phyloP scores from a whole-genome alignment of 208 protist genomes.

The Trypanosoma cruzi region DNA sequence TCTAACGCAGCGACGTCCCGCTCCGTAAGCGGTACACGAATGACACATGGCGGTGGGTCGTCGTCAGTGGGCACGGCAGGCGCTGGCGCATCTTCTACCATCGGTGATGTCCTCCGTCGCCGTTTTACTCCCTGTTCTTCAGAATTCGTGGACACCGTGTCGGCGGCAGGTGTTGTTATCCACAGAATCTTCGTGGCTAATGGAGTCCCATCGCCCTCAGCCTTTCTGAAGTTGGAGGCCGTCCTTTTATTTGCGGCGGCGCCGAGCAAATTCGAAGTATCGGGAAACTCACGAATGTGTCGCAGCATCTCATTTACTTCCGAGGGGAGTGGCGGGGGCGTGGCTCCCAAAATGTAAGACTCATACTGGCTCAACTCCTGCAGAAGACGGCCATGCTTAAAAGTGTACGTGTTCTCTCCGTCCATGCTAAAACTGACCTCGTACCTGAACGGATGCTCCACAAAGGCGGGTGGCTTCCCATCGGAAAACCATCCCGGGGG shows the following conservation, averaged over 20 bases:
- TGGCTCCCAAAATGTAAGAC: slow-evolving; percentile 57
- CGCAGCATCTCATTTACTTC: slow-evolving; percentile 42
- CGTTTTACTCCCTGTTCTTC: slow-evolving; percentile 34
- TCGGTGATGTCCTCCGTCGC: slow-evolving; percentile 29
- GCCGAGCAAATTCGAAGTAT: slow-evolving; percentile 5
- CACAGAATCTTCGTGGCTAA: slow-evolving; percentile 31
- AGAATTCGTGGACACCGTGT: not conserved
- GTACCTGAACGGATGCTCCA: slow-evolving; percentile 34
- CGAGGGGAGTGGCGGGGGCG: slow-evolving; percentile 35
- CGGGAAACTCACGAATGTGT: slow-evolving; percentile 63
- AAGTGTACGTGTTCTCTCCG: slow-evolving; percentile 26
- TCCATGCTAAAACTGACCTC: slow-evolving; percentile 27
- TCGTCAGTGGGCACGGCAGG: slow-evolving; percentile 46
- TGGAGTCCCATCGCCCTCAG: not conserved
- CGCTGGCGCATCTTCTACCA: slow-evolving; percentile 29
- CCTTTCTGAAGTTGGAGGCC: slow-evolving; percentile 12
- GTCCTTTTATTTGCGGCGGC: slow-evolving; percentile 11
- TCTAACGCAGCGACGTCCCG: slow-evolving; percentile 54
- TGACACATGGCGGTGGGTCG: slow-evolving; percentile 64
- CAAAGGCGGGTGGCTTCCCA: slow-evolving; percentile 21
- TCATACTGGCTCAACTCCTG: slow-evolving; percentile 47
- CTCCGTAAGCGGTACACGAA: slow-evolving; percentile 70
- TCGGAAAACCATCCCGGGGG: slow-evolving; percentile 62
- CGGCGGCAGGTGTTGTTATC: slow-evolving; percentile 28
- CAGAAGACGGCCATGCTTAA: slow-evolving; percentile 63